Base-by-base conservation (phyloP, 179 eudicot species). In the Silene vulgaris region DNA sequence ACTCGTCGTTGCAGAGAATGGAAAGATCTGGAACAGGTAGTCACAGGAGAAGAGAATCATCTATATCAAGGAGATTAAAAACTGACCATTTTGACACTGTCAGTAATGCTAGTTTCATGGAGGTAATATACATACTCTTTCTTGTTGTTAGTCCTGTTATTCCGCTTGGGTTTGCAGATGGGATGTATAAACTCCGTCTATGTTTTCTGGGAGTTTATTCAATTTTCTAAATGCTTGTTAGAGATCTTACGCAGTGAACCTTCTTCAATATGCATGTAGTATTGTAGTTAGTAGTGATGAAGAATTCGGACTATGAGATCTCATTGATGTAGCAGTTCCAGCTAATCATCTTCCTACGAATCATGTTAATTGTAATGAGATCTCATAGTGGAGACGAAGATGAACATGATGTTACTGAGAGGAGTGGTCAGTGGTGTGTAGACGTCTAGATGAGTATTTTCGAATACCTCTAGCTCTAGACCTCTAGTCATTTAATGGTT, bases 31-130 rank as follows among this genome's bases (percentile, higher is more conserved):
- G 86, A 78, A 80, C 82, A 32, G 85, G 89, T 19, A 86, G 81
- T 80, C 87, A 77, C 64, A 85, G 84, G 73, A 83, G 87, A 77
- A 84, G 84, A 78, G 83, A 86, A 40, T 75, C 89, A 19, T 75
- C 91, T n/a, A 75, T 74, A 17, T 85, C 87, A 72, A 89, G 86
- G 77, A 85, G 76, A 83, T 80, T 77, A 23, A 82, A 75, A 74
- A 74, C 75, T 65, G 89, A 82, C 26, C 82, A 83, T 43, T 80
- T 84, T 76, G 98, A 93, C 80, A 87, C 93, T 30, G 75, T 77
- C 73, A 91, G 97, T 85, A 84, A 83, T 77, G 88, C 89, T 26
- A 91, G 92, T 80, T 86, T 90, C 56, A 88, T 90, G 97, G 98
- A 93, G 98, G 98, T 93, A 76, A 59, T 13, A 26, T 30, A 65